Conservation (phyloP, 305 asterid genomes). For the Andrographis paniculata region DNA sequence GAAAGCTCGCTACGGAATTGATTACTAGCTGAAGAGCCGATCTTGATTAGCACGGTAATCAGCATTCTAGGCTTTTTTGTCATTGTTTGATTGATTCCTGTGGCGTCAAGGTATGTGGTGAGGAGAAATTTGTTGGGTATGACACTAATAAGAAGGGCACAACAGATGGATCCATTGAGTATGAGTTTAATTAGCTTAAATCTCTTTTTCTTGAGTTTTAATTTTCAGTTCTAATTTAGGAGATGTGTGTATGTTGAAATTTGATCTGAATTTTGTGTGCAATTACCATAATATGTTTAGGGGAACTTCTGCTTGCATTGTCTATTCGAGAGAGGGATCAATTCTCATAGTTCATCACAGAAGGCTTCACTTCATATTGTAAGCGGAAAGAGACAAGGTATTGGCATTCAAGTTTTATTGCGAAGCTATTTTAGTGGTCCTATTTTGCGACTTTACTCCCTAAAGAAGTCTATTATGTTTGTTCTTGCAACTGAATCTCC, state of each 20-base stretch:
- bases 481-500: no score
- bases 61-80: neutral
- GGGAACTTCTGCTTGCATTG: no score
- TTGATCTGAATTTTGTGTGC: neutral
- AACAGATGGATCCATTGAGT: conserved; percentile 72
- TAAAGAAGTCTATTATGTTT: no score
- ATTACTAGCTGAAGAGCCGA: neutral
- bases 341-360: no score
- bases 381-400: no score
- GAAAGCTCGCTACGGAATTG: neutral
- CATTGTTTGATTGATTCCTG: neutral
- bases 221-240: neutral
- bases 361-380: no score
- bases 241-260: neutral
- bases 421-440: no score
- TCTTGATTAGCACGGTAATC: neutral
- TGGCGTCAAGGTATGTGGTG: conserved; percentile 41
- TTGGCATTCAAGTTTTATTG: no score
- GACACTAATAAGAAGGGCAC: conserved; percentile 86
- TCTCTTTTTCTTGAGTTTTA: neutral
- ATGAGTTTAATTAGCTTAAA: conserved; percentile 17
- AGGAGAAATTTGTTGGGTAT: conserved; percentile 67
- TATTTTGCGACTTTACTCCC: no score
- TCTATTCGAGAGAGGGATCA: no score
- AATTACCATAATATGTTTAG: no score